Evolutionary conservation across 331 rosid genomes (phyloP).

Genomic region (Phaseolus coccineus): DNA sequence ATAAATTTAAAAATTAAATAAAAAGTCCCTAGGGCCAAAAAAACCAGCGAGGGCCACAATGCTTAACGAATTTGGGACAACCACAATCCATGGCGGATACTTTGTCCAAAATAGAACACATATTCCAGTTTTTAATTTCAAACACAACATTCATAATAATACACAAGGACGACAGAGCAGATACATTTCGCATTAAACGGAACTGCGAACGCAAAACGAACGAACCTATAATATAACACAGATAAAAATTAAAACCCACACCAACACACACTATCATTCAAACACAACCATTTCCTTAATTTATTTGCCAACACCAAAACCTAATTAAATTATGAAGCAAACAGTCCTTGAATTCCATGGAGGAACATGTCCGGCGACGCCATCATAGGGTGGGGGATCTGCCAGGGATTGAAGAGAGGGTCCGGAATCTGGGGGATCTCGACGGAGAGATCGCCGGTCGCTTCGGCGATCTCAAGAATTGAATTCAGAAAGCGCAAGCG

Average conservation of each 20-base stretch:
- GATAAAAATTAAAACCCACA: neutral
- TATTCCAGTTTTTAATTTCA: neutral
- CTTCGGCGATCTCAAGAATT: constrained; percentile 71
- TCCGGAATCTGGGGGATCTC: constrained; percentile 75
- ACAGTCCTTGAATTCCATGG: constrained; percentile 45
- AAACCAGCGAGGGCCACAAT: neutral
- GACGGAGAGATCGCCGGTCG: constrained; percentile 58
- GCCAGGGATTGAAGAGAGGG: constrained; percentile 76
- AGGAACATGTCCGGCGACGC: constrained; percentile 63
- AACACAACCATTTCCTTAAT: neutral
- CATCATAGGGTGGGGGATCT: constrained; percentile 56
- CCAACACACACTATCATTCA: neutral
- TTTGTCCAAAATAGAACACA: neutral
- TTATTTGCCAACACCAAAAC: neutral
- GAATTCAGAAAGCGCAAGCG: constrained; percentile 71
- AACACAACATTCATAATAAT: neutral
- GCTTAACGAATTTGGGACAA: neutral
- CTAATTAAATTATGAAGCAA: neutral
- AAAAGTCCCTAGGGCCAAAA: neutral
- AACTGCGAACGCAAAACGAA: neutral
- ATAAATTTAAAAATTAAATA: neutral
- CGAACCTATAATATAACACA: neutral
- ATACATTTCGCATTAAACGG: neutral
- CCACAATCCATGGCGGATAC: neutral
- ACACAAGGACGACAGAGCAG: neutral